Evolutionary conservation across 306 rosid genomes (phyloP), one percentile per base, ranked within the genome.

Genomic region (Lablab purpureus): DNA sequence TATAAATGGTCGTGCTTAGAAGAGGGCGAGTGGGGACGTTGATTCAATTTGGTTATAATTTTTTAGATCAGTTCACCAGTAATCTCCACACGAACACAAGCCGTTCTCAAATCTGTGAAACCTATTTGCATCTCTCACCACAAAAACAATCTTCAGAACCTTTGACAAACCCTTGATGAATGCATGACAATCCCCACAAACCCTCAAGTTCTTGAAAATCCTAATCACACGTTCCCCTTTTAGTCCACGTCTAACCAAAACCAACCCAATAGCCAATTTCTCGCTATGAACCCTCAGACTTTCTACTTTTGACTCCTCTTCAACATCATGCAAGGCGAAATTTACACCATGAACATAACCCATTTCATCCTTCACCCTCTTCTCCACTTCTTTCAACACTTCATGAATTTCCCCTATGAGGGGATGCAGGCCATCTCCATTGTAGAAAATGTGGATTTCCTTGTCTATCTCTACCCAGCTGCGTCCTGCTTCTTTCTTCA

Each of bases 401-500:
- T 76, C 27, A 59, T 83, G 96, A 68, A 91, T 89, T 60, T 86
- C 82, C 34, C 82, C 85, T 75, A 70, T 82, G 1, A 81, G 86
- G 7, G 88, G 91, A 71, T 89, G 89, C 0, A 69, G 65, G 69
- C 80, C 75, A 71, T 86, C 91, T 59, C 90, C 83, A 59, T 87
- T 91, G 87, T 74, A 84, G 83, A 86, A 91, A 23, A 84, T 89
- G 71, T 89, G 84, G 28, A 89, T 82, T 84, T 86, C 87, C 67
- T 87, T 87, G 22, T 86, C 88, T 17, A 91, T 84, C 79, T 89
- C 96, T 4, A 89, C 91, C 91, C 93, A 91, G 52, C 96, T 86
- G 34, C 88, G 89, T 6, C 89, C 93, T 7, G 89, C 90, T 21
- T 89, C 88, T 82, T 89, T 91, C 86, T 77, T 85, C 50, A 91